Conservation (phyloP, 805 yeast species). For the Blastobotrys terrestris region DNA sequence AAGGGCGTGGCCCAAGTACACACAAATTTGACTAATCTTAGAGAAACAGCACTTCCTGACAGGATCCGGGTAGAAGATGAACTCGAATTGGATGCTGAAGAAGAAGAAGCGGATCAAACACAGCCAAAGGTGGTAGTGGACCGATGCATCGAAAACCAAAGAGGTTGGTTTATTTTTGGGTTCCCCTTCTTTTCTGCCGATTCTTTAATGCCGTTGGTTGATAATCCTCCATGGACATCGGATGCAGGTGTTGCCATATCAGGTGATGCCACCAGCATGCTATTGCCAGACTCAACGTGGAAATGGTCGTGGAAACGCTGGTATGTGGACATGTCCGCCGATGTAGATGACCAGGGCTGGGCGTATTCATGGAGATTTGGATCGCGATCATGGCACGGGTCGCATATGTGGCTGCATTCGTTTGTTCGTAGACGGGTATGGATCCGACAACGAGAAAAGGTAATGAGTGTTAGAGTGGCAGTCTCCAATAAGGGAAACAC, state of each 20-base stretch:
- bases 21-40: neutral
- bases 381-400: slow-evolving; percentile 55
- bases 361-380: slow-evolving; percentile 50
- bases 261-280: slow-evolving; percentile 26
- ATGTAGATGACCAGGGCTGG: slow-evolving; percentile 87
- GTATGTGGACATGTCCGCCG: slow-evolving; percentile 64
- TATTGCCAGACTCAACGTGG: slow-evolving; percentile 57
- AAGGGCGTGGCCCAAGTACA: neutral
- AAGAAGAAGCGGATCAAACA: slow-evolving; percentile 8
- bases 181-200: slow-evolving; percentile 31
- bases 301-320: slow-evolving; percentile 63
- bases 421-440: slow-evolving; percentile 64
- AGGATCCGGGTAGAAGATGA: neutral
- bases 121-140: slow-evolving; percentile 20
- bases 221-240: slow-evolving; percentile 34
- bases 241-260: slow-evolving; percentile 26
- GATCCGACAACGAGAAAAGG: slow-evolving; percentile 36
- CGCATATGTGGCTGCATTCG: slow-evolving; percentile 47
- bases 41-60: neutral
- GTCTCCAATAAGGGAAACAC: neutral
- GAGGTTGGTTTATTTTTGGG: slow-evolving; percentile 37
- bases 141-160: slow-evolving; percentile 36
- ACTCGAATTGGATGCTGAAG: slow-evolving; percentile 8
- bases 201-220: slow-evolving; percentile 30
- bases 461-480: neutral